These are phyloP conservation scores for Clarireedia sp. DNA, from an alignment of 2,329 filamentous ascomycete species.

Conservation along the genomic window DNA sequence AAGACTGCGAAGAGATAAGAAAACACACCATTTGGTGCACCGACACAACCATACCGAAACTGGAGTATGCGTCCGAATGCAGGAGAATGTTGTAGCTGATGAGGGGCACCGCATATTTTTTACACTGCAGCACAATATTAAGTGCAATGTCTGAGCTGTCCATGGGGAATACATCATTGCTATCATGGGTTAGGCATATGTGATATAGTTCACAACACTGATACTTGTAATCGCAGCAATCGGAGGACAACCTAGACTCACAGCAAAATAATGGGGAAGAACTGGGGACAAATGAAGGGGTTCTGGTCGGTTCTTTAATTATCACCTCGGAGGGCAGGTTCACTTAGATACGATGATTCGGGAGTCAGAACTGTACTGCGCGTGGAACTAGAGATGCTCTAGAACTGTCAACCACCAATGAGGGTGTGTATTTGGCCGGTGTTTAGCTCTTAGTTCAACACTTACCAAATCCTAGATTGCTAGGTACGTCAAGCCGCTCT, in stretches of 20 bases:
- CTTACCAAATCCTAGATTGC: not conserved
- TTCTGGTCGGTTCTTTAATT: too few relatives aligned
- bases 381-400: not conserved
- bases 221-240: not conserved
- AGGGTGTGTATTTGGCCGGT: not conserved
- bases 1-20: conserved; percentile 7
- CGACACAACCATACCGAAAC: not conserved
- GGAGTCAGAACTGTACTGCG: too few relatives aligned
- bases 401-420: not conserved
- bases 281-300: not conserved
- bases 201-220: not conserved
- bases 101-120: conserved; percentile 4
- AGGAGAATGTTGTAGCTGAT: conserved; percentile 6
- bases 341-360: too few relatives aligned
- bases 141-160: conserved; percentile 6
- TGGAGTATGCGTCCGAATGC: conserved; percentile 4
- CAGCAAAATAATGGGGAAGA: not conserved
- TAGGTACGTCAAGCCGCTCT: not conserved
- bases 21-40: not conserved
- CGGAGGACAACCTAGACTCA: too few relatives aligned
- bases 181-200: not conserved
- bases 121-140: not conserved
- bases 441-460: not conserved
- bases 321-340: too few relatives aligned
- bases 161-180: not conserved